Conservation (phyloP, 106 monocot species). For the Triglochin maritima region DNA sequence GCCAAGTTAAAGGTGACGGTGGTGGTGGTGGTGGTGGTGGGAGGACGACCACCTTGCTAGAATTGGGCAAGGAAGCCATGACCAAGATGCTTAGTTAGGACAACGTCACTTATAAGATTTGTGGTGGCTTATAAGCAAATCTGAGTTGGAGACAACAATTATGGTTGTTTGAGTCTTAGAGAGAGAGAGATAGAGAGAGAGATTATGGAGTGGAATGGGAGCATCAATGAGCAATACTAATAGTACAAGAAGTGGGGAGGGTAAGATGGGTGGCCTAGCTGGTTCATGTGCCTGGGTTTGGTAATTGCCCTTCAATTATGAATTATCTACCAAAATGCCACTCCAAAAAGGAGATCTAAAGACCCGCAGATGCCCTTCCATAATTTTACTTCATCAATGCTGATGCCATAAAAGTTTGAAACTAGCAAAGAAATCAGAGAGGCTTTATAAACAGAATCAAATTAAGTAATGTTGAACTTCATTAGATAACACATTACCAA, state of each 20-base stretch:
- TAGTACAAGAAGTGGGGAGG: not conserved
- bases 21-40: not conserved
- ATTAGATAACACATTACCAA: too few relatives aligned
- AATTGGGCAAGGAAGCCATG: not conserved
- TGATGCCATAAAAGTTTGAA: too few relatives aligned
- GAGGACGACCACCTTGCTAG: not conserved
- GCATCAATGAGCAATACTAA: not conserved
- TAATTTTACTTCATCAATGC: too few relatives aligned
- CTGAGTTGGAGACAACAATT: not conserved
- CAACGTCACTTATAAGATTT: not conserved
- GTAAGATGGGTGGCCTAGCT: not conserved
- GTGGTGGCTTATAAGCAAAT: not conserved
- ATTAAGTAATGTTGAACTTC: too few relatives aligned
- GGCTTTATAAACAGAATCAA: too few relatives aligned
- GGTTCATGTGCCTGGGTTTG: not conserved
- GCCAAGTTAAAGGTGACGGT: not conserved
- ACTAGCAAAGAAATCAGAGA: too few relatives aligned
- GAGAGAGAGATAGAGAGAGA: not conserved
- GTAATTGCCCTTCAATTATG: not conserved
- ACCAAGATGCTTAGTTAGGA: not conserved
- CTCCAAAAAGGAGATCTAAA: not conserved
- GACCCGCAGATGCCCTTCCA: too few relatives aligned
- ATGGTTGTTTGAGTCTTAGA: not conserved
- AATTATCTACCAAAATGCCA: not conserved
- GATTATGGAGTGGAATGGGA: not conserved